Base-by-base conservation (phyloP, 2,329 filamentous ascomycete genomes). In the Cytospora piceae region DNA sequence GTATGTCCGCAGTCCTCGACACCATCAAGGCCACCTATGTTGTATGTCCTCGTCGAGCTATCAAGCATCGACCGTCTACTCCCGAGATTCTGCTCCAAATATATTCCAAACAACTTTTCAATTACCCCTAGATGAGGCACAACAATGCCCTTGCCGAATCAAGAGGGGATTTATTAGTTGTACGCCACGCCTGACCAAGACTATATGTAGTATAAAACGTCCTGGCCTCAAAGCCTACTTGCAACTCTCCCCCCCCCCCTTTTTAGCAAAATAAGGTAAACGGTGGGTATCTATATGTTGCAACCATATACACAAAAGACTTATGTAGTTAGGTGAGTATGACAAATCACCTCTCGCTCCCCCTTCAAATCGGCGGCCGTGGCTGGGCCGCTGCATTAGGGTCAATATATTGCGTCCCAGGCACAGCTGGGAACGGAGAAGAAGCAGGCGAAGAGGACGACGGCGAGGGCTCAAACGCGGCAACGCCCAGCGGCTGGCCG, bases 231-330 rank as follows among this genome's bases (percentile, higher is more conserved):
- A 46, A 2, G 8, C n/a, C 42, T 22, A 7, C 20, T 22, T n/a
- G 20, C 2, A 46, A 46, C n/a, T n/a, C 42, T n/a, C n/a, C 11
- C 12, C 46, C 46, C 11, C 39, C 15, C 11, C 17, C 17, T 15
- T 9, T n/a, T n/a, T 42, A 34, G 2, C 7, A 15, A 57, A 15
- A 31, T 4, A 2, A 17, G 20, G 53, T 29, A 9, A 32, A 7
- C 11, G 22, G 22, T 52, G 53, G 61, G 53, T 57, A 52, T 63
- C 61, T 63, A 31, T 55, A 39, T 32, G 12, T 20, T 57, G 49
- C 53, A 22, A 12, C 29, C 46, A 49, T 49, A 49, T 49, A 49
- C 46, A 49, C 46, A 12, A n/a, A 24, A 20, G 22, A 42, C 15
- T 17, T 22, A 14, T 2, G 29, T 42, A n/a, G 39, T 20, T 5